phyloP scores from a whole-genome alignment of 768 basidiomycete species.

The Boletus vinaceobasis region DNA sequence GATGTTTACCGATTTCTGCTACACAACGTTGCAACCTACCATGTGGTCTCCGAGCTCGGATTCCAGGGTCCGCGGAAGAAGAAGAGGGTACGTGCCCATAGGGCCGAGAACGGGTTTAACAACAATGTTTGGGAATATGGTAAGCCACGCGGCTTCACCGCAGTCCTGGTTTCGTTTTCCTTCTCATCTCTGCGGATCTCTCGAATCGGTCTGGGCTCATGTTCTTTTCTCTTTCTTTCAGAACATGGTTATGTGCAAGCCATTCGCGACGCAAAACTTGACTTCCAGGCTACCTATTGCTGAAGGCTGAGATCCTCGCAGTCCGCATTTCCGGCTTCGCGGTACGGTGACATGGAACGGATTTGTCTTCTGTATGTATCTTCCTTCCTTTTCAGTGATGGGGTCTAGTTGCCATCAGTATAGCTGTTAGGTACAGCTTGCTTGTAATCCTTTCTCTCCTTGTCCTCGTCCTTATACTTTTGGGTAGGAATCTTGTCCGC shows the following conservation, averaged over 20 bases:
- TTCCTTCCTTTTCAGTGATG: background rate
- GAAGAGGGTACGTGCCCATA: constrained; percentile 44
- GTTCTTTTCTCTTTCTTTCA: constrained; percentile 12
- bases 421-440: background rate
- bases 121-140: constrained; percentile 66
- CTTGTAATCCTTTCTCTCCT: background rate
- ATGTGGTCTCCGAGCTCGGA: constrained; percentile 53
- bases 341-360: background rate
- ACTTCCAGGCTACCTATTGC: constrained; percentile 36
- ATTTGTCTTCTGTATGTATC: background rate
- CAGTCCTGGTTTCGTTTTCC: background rate
- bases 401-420: background rate
- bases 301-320: constrained; percentile 8
- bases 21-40: constrained; percentile 14
- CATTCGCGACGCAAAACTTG: constrained; percentile 37
- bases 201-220: background rate
- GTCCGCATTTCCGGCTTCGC: background rate
- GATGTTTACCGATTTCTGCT: constrained; percentile 59
- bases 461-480: background rate
- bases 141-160: constrained; percentile 22
- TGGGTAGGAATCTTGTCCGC: too few relatives aligned
- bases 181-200: background rate
- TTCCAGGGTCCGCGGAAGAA: constrained; percentile 61
- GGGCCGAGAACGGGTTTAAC: constrained; percentile 35
- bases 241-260: constrained; percentile 68